Conservation (phyloP, 2,329 filamentous ascomycete genomes). For the Hymenoscyphus fructigenus region DNA sequence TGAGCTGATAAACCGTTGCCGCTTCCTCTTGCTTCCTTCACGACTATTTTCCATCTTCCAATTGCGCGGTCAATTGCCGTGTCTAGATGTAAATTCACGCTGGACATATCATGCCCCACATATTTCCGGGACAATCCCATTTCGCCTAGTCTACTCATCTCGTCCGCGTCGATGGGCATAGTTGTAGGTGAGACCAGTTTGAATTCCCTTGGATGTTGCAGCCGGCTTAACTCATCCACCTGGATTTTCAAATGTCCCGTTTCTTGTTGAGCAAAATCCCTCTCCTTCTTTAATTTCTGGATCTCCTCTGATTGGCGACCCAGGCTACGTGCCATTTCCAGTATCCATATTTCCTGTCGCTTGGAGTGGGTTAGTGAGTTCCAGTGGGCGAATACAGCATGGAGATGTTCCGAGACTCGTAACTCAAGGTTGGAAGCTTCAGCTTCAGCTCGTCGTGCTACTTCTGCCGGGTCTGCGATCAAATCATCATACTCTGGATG, state of each 20-base stretch:
- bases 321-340: conserved; percentile 61
- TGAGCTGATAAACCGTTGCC: conserved; percentile 47
- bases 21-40: conserved; percentile 42
- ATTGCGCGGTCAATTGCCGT: conserved; percentile 55
- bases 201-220: conserved; percentile 61
- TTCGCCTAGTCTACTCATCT: conserved; percentile 49
- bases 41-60: conserved; percentile 61
- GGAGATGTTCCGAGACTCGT: conserved; percentile 71
- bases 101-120: conserved; percentile 50
- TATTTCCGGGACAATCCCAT: conserved; percentile 42
- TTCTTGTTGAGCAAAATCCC: conserved; percentile 50
- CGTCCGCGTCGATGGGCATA: conserved; percentile 50
- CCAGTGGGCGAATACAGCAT: conserved; percentile 79
- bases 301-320: conserved; percentile 55
- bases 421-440: conserved; percentile 55
- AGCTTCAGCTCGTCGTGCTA: conserved; percentile 37
- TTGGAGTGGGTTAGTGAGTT: conserved; percentile 57
- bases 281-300: conserved; percentile 48
- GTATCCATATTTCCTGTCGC: conserved; percentile 58
- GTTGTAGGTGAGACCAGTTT: conserved; percentile 52
- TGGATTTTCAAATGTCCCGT: conserved; percentile 56
- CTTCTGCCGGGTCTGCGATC: conserved; percentile 37
- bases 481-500: conserved; percentile 31
- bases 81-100: conserved; percentile 52
- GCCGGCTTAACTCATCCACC: conserved; percentile 56